Evolutionary conservation across 2,329 filamentous ascomycete genomes (phyloP).

Genomic region (Pyrenochaeta sp.): DNA sequence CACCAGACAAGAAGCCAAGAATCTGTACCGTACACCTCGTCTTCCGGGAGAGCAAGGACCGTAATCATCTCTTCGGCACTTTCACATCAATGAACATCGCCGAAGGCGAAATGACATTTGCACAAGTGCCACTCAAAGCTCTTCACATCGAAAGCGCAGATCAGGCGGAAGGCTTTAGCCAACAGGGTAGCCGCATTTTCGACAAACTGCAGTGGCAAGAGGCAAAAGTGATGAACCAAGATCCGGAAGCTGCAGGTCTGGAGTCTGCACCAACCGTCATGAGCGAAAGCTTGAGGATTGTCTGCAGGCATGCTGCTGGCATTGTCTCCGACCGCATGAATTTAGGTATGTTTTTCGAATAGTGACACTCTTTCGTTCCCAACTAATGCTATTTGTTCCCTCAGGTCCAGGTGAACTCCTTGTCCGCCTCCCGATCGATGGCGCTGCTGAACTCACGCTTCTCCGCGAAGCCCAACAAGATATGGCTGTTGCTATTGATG

Average conservation of each 20-base stretch:
- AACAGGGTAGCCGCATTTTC: conserved; percentile 52
- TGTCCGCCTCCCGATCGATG: conserved; percentile 54
- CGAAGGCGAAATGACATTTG: conserved; percentile 73
- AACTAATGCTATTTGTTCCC: background rate
- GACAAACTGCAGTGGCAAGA: conserved; percentile 68
- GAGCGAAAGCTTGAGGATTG: conserved; percentile 77
- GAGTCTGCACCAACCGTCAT: conserved; percentile 73
- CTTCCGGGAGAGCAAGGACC: conserved; percentile 77
- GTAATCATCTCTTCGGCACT: conserved; percentile 74
- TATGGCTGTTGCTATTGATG: conserved; percentile 75
- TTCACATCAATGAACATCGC: conserved; percentile 76
- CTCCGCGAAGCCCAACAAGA: conserved; percentile 77
- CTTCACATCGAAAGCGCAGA: conserved; percentile 70
- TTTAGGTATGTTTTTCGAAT: conserved; percentile 58
- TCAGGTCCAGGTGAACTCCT: conserved; percentile 56
- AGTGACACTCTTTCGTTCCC: background rate
- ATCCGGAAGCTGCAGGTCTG: conserved; percentile 63
- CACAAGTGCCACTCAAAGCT: conserved; percentile 71
- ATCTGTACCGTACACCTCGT: conserved; percentile 76
- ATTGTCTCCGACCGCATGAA: conserved; percentile 86
- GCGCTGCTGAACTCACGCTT: conserved; percentile 46
- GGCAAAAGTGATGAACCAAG: conserved; percentile 75
- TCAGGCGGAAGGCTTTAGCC: conserved; percentile 55
- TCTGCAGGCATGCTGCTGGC: conserved; percentile 78
- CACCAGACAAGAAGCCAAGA: conserved; percentile 55